Evolutionary conservation across 1,284 basidiomycete genomes (phyloP), one percentile per base, ranked within the genome.

Genomic region (Sparassis latifolia): DNA sequence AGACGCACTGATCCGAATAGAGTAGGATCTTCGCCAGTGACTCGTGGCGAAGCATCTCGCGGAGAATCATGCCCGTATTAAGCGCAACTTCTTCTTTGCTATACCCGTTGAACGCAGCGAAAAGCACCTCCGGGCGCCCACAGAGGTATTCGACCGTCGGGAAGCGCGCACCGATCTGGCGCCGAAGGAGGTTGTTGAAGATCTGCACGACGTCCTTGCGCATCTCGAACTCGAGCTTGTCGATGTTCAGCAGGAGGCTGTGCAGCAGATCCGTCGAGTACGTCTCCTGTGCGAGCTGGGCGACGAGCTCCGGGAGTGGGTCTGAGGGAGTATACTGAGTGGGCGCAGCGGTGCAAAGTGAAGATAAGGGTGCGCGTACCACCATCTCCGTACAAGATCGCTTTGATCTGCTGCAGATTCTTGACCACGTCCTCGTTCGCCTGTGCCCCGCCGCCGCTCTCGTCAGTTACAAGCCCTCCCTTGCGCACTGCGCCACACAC

Each of bases 41-140:
- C 68, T 99, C 97, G 66, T 97, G 92, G 55, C 90, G 79, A 54
- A 99, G 72, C 92, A 99, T 98, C 73, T 99, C 97, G 59, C 93
- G 88, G 46, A 99, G 73, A 52, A 99, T 91, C 92, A 98, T 96
- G 5, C 97, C 97, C 0, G 97, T 98, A 65, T 99, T 99, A 52
- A 99, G 77, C 4, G 95, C 94, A 44, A 98, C 79, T 54, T 99
- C 96, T 60, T 95, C 89, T 61, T 97, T 93, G 66, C 86, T 86
- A 65, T 99, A 99, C 57, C 92, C 92, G 50, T 84, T 84, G 40
- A 98, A 76, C 0, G 93, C 82, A 4, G 87, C 82, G 64, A 97
- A 97, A 52, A 99, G 79, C 47, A 98, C 84, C 40, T 96, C 91
- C 27, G 86, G 90, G 61, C 90, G 88, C 32, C 82, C 81, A 32